phyloP scores from a whole-genome alignment of 2,329 filamentous ascomycete species.

The Calonectria hongkongensis region DNA sequence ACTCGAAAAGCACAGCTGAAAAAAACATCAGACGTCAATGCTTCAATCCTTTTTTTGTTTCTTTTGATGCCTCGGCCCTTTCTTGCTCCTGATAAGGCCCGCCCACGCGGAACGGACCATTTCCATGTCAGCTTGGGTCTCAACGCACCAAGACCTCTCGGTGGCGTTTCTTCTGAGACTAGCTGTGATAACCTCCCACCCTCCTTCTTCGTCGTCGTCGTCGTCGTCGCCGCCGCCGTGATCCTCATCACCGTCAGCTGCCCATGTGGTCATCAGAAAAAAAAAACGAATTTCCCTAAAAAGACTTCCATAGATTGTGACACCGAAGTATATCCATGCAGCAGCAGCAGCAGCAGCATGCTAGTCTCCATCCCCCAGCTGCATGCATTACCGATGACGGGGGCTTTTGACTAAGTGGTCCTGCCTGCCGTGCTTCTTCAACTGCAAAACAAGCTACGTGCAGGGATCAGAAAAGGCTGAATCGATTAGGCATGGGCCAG shows the following conservation, averaged over 20 bases:
- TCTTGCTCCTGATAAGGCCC: constrained; percentile 32
- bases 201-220: not conserved
- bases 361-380: constrained; percentile 13
- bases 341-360: not conserved
- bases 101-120: constrained; percentile 11
- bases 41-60: constrained; percentile 4
- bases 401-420: constrained; percentile 28
- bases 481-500: constrained; percentile 8
- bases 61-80: constrained; percentile 7
- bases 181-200: constrained; percentile 11
- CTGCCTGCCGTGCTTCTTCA: not conserved
- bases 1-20: not conserved
- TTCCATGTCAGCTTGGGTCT: constrained; percentile 20
- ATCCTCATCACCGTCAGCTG: not conserved
- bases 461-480: constrained; percentile 16
- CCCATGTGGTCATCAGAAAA: constrained; percentile 5
- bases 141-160: constrained; percentile 4
- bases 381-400: constrained; percentile 39
- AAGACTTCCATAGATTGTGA: constrained; percentile 2
- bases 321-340: constrained; percentile 16
- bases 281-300: not conserved
- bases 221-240: no score
- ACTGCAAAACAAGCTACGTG: constrained; percentile 19
- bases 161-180: constrained; percentile 20
- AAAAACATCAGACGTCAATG: constrained; percentile 30